A percentile compares a stretch with the other conserved stretches of the same genome.
These are phyloP conservation scores for Neonectria faginata DNA, from an alignment of 2,329 filamentous ascomycete genomes.

Conservation along the genomic window DNA sequence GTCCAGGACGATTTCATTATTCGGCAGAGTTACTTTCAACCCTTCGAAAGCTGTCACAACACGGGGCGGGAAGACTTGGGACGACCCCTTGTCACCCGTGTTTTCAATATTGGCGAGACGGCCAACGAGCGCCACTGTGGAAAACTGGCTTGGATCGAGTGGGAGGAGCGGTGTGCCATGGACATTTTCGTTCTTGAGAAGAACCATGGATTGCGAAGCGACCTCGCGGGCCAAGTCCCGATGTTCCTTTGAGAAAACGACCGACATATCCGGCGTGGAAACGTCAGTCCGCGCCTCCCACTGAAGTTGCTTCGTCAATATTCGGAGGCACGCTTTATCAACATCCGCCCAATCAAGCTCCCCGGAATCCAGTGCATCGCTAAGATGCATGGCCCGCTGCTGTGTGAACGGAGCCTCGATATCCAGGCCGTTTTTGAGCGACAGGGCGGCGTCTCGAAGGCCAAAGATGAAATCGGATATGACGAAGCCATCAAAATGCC, in stretches of 20 bases:
- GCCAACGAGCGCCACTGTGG: constrained; percentile 33
- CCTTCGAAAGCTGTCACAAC: constrained; percentile 30
- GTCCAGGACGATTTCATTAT: constrained; percentile 19
- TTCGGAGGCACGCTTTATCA: constrained; percentile 15
- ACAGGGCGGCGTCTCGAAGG: constrained; percentile 27
- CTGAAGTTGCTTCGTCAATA: constrained; percentile 28
- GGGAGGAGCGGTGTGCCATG: constrained; percentile 1
- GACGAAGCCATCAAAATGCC: constrained; percentile 35
- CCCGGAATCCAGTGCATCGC: constrained; percentile 9
- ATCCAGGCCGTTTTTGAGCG: constrained; percentile 37
- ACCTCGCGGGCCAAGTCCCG: constrained; percentile 31
- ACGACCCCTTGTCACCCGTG: constrained; percentile 39
- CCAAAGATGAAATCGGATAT: constrained; percentile 39
- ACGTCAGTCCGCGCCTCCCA: background rate
- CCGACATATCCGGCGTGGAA: background rate
- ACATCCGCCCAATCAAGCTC: constrained; percentile 17
- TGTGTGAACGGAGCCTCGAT: constrained; percentile 39
- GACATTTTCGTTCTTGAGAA: constrained; percentile 35
- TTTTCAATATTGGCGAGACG: constrained; percentile 31
- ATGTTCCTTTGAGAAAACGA: constrained; percentile 38
- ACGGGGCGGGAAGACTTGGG: constrained; percentile 25
- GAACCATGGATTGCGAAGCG: constrained; percentile 34
- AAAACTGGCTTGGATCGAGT: background rate
- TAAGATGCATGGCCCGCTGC: constrained; percentile 16
- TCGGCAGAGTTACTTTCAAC: constrained; percentile 13